Base-by-base conservation (phyloP, 768 basidiomycete genomes). In the Lactarius pseudohatsudake region DNA sequence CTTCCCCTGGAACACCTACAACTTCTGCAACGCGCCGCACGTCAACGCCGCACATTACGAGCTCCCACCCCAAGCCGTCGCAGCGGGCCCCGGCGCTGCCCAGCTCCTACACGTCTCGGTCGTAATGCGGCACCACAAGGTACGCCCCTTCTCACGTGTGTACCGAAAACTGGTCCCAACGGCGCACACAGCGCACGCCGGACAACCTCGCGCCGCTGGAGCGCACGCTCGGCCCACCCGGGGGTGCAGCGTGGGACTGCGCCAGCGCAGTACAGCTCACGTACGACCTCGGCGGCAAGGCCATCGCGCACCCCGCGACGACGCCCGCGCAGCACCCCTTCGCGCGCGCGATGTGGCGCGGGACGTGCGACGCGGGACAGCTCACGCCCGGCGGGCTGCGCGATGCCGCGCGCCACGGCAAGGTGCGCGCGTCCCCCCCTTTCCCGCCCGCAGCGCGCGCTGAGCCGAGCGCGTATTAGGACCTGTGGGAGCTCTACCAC, bases 21-120 rank as follows among this genome's bases (percentile, higher is more conserved):
- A 83, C 61, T 84, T 82, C 64, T 84, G 82, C 73, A 84, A 84
- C 59, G 82, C 82, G 0, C 81, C 82, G 0, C 82, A 81, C 61
- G 77, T 81, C 65, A 80, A 79, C 62, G 71, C 74, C 7, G 72
- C 69, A 41, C 78, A 82, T 65, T 84, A 82, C 61, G 53, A 62
- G 5, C 36, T 62, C 22, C 81, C 79, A 3, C 58, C 64, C n/a
- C 62, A 72, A 45, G n/a, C 13, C n/a, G 7, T 26, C 40, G 69
- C 70, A 40, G 68, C 72, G 5, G 16, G 41, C 41, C 16, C 41
- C 15, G 40, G 9, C 20, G 71, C 59, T n/a, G 77, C 76, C 1
- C 73, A 75, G 47, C 69, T 83, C 11, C 76, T 79, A 45, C 81
- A 81, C 68, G 58, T 82, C 56, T 80, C 81, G 56, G 75, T 77